Evolutionary conservation across 371 early-diverging fungal genomes (phyloP).

Genomic region (Entomophthora muscae): DNA sequence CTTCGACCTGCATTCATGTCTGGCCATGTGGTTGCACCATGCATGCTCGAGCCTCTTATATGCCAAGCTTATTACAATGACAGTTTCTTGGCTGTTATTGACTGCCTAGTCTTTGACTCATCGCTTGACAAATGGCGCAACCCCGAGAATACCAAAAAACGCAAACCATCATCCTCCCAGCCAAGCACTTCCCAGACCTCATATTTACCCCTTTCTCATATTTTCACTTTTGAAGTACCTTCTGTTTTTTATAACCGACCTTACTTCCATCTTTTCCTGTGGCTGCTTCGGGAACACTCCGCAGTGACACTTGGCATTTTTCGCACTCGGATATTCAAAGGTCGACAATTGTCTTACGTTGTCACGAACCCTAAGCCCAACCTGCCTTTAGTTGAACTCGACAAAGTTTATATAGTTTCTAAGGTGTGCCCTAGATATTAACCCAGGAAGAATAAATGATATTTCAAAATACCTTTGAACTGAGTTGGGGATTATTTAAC

Average conservation of each 20-base stretch:
- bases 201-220: slow-evolving; percentile 11
- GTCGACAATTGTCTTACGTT: slow-evolving; percentile 20
- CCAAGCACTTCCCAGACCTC: slow-evolving; percentile 6
- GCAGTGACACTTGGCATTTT: slow-evolving; percentile 35
- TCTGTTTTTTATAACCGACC: slow-evolving; percentile 10
- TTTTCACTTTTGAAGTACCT: slow-evolving; percentile 20
- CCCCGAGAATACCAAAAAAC: too few species aligned
- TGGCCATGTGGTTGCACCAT: slow-evolving; percentile 36
- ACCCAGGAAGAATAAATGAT: too few species aligned
- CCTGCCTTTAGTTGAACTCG: slow-evolving; percentile 20
- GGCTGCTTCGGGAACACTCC: slow-evolving; percentile 17
- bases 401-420: slow-evolving; percentile 28
- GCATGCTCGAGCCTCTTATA: slow-evolving; percentile 43
- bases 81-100: slow-evolving; percentile 4
- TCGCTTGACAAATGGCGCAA: slow-evolving; percentile 13
- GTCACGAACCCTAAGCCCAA: slow-evolving; percentile 24
- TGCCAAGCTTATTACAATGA: slow-evolving; percentile 21
- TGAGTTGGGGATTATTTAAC: too few species aligned
- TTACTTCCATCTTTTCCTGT: slow-evolving; percentile 20
- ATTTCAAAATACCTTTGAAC: too few species aligned
- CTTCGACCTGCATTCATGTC: slow-evolving; percentile 37
- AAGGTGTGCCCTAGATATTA: slow-evolving; percentile 3
- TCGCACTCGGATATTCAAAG: slow-evolving; percentile 19
- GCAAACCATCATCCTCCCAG: slow-evolving; percentile 6
- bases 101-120: slow-evolving; percentile 16